Evolutionary conservation across 2,329 filamentous ascomycete species (phyloP).

Genomic region (Fusarium lyarnte): DNA sequence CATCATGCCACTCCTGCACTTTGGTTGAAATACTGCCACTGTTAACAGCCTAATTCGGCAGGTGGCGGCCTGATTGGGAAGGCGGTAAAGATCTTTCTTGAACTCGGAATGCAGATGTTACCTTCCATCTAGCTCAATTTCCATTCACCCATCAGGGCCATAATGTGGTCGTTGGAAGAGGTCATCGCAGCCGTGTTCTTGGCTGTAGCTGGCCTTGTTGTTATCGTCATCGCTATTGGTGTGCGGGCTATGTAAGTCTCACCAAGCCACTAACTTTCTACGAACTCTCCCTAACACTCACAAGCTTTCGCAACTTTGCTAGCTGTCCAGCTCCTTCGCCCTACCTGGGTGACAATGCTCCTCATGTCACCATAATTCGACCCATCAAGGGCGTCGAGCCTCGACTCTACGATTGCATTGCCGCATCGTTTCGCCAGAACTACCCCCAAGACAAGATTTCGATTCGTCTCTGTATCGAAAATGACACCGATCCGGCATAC

Average conservation of each 20-base stretch:
- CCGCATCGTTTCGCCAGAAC: constrained; percentile 82
- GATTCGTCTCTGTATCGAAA: constrained; percentile 83
- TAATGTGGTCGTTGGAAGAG: constrained; percentile 47
- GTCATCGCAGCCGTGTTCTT: constrained; percentile 59
- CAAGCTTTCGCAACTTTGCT: constrained; percentile 64
- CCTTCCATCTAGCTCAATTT: background rate
- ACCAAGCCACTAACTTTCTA: background rate
- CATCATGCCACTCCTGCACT: too few relatives aligned
- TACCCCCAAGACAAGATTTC: constrained; percentile 82
- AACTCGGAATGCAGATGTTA: background rate
- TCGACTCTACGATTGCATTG: constrained; percentile 89
- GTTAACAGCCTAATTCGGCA: background rate
- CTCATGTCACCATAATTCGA: constrained; percentile 89
- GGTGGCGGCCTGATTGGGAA: background rate
- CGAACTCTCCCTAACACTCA: constrained; percentile 1
- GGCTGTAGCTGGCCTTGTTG: constrained; percentile 62
- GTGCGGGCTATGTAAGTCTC: constrained; percentile 63
- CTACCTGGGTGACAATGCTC: constrained; percentile 63
- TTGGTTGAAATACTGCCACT: background rate
- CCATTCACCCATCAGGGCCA: background rate
- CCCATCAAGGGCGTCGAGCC: constrained; percentile 94
- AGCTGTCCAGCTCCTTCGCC: constrained; percentile 59
- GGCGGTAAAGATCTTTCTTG: background rate
- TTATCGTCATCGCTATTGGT: constrained; percentile 65
- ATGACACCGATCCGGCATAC: constrained; percentile 78